phyloP scores from a whole-genome alignment of 495 filamentous ascomycete genomes.

The Wilcoxina mikolae region DNA sequence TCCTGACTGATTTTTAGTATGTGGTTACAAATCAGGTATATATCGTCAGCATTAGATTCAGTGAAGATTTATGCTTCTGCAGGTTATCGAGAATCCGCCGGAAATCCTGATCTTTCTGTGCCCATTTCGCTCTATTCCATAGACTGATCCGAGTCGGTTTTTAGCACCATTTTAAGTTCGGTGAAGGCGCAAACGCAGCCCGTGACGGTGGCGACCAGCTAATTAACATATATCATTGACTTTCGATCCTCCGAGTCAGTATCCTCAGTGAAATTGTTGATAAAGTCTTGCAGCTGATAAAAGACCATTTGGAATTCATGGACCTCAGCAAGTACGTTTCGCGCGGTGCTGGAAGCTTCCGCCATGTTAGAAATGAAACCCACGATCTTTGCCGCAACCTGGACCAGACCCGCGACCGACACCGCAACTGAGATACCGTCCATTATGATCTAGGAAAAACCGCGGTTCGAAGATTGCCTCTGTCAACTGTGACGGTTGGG shows the following conservation, averaged over 20 bases:
- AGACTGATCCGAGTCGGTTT: background rate
- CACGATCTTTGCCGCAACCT: background rate
- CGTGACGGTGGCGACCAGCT: background rate
- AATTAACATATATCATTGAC: background rate
- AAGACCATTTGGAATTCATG: background rate
- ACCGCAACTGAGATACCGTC: background rate
- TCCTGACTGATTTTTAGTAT: too few relatives aligned
- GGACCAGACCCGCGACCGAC: background rate
- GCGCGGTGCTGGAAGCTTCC: background rate
- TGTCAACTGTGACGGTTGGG: too few relatives aligned
- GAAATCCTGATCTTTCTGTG: background rate
- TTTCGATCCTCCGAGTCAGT: background rate
- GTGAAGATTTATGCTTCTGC: background rate
- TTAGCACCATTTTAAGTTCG: background rate
- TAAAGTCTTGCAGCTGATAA: background rate
- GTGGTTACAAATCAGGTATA: background rate
- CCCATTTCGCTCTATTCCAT: background rate
- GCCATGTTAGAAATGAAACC: background rate
- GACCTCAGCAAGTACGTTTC: background rate
- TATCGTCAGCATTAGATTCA: background rate
- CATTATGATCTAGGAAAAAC: too few relatives aligned
- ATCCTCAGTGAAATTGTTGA: background rate
- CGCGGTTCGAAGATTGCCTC: too few relatives aligned
- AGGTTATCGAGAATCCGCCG: background rate
- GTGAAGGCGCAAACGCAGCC: too few relatives aligned